Evolutionary conservation across 2,329 filamentous ascomycete genomes (phyloP).

Genomic region (Monilinia polystroma): DNA sequence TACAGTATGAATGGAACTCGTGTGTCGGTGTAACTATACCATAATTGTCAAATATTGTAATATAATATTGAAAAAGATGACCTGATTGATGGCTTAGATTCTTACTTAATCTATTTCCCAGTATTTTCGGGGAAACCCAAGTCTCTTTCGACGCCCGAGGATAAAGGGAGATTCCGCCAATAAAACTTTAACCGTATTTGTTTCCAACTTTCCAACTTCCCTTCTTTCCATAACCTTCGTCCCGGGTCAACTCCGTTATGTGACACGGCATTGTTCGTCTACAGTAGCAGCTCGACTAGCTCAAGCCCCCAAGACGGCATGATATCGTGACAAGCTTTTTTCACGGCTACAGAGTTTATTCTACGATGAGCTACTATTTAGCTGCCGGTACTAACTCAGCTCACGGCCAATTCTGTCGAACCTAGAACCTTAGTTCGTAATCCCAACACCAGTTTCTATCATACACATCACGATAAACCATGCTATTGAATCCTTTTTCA

Average conservation of each 20-base stretch:
- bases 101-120: not conserved
- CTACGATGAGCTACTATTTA: not conserved
- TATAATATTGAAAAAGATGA: too few relatives aligned
- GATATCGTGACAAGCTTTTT: not conserved
- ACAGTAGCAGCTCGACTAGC: conserved; percentile 1
- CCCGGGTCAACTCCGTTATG: not conserved
- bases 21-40: too few relatives aligned
- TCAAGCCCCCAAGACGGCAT: not conserved
- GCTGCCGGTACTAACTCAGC: not conserved
- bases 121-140: not conserved
- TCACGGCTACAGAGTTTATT: not conserved
- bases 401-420: not conserved
- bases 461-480: not conserved
- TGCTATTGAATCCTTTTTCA: not conserved
- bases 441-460: not conserved
- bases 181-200: not conserved
- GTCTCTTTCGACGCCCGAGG: too few relatives aligned
- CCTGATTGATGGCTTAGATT: too few relatives aligned
- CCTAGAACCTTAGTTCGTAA: conserved; percentile 3
- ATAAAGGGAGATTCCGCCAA: conserved; percentile 1
- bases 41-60: too few relatives aligned
- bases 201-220: too few relatives aligned
- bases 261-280: not conserved
- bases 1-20: too few relatives aligned
- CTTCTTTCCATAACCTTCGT: not conserved